Conservation (phyloP, 305 asterid genomes). For the Fraxinus ornus region DNA sequence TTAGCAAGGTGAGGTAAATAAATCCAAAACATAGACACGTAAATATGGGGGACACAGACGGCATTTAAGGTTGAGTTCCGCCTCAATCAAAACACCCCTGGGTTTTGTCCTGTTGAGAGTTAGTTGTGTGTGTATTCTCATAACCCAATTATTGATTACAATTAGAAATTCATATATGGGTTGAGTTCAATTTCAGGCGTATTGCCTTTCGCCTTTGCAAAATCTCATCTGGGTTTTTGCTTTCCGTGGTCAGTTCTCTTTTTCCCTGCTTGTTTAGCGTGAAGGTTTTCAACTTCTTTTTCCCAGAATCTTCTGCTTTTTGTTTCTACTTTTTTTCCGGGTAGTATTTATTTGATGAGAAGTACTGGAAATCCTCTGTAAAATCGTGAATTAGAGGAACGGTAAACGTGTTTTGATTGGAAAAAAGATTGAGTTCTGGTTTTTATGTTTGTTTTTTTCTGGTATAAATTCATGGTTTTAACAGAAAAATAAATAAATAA, state of each 20-base stretch:
- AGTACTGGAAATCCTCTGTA: background rate
- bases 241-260: constrained; percentile 9
- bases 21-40: constrained; percentile 24
- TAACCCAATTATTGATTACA: constrained; percentile 19
- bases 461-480: background rate
- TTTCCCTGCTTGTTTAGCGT: background rate
- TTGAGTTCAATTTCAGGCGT: constrained; percentile 18
- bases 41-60: constrained; percentile 19
- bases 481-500: background rate
- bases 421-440: background rate
- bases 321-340: background rate
- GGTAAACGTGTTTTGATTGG: background rate
- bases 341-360: background rate
- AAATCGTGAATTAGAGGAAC: background rate
- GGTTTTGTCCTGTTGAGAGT: constrained; percentile 8
- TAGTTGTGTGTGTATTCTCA: constrained; percentile 5
- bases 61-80: constrained; percentile 34
- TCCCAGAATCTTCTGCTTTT: constrained; percentile 15
- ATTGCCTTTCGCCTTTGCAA: background rate
- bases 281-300: background rate
- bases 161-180: constrained; percentile 8
- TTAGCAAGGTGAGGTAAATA: constrained; percentile 7
- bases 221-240: constrained; percentile 9
- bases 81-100: constrained; percentile 16
- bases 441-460: background rate